A percentile compares a stretch with the other conserved stretches of the same genome.
Conservation (phyloP, 805 yeast species). For the Candida boidinii region DNA sequence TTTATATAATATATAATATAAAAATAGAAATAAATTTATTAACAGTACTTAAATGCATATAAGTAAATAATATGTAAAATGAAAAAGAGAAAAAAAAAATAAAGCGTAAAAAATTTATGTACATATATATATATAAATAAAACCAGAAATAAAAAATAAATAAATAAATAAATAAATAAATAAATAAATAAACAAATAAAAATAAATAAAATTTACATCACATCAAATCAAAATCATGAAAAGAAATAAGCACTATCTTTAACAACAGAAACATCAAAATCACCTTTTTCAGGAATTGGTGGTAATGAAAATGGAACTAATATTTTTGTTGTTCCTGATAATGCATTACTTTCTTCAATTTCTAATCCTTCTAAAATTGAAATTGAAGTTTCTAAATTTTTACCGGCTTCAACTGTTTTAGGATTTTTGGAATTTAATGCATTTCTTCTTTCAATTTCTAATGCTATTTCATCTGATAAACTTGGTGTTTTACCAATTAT, state of each 20-base stretch:
- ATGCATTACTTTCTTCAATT: conserved; percentile 12
- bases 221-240: too few relatives aligned
- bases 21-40: too few relatives aligned
- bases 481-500: conserved; percentile 49
- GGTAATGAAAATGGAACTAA: conserved; percentile 68
- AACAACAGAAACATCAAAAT: conserved; percentile 69
- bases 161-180: background rate
- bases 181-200: background rate
- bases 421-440: conserved; percentile 46
- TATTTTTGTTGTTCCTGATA: conserved; percentile 26
- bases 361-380: conserved; percentile 39
- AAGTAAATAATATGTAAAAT: too few relatives aligned
- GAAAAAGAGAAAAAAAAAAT: too few relatives aligned
- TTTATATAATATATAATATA: too few relatives aligned
- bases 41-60: too few relatives aligned
- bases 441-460: conserved; percentile 58
- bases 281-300: conserved; percentile 69
- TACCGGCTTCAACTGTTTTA: conserved; percentile 37
- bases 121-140: too few relatives aligned
- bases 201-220: background rate
- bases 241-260: conserved; percentile 78
- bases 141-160: background rate
- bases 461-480: conserved; percentile 61
- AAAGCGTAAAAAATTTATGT: too few relatives aligned
- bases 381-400: conserved; percentile 59